Conservation (phyloP, 345 rosid species). For the Salix udensis region DNA sequence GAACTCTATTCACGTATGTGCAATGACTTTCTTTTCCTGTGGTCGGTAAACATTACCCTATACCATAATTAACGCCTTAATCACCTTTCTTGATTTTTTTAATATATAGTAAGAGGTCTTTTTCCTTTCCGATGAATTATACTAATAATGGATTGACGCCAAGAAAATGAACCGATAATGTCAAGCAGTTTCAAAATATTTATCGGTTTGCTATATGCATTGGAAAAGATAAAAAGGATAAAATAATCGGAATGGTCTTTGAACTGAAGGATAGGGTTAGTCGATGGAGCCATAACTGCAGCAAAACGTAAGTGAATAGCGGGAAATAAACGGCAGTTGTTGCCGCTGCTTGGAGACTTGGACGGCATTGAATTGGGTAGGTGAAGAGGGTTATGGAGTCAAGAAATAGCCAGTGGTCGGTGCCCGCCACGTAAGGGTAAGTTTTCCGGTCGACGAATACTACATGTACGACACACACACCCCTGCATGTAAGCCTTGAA, state of each 20-base stretch:
- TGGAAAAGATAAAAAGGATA: not conserved
- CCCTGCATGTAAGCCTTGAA: not conserved
- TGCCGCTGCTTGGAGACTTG: not conserved
- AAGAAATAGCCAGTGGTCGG: not conserved
- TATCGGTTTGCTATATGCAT: not conserved
- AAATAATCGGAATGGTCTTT: not conserved
- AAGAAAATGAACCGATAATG: not conserved
- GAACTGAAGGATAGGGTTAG: not conserved
- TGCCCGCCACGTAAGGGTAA: conserved; percentile 4
- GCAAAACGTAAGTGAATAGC: not conserved
- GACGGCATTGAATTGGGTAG: not conserved
- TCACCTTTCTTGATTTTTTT: too few species aligned
- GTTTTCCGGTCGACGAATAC: not conserved
- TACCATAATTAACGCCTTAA: too few species aligned
- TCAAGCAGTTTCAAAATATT: not conserved
- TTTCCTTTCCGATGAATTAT: not conserved
- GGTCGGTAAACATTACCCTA: not conserved
- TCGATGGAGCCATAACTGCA: not conserved
- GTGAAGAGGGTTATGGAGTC: not conserved
- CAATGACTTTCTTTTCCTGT: not conserved
- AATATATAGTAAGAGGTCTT: too few species aligned
- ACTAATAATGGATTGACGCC: not conserved
- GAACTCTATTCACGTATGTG: not conserved
- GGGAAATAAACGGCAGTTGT: not conserved
- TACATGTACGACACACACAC: not conserved